Evolutionary conservation across 2,329 filamentous ascomycete genomes (phyloP), one percentile per base, ranked within the genome.

Genomic region (Ophiostoma perfectum): DNA sequence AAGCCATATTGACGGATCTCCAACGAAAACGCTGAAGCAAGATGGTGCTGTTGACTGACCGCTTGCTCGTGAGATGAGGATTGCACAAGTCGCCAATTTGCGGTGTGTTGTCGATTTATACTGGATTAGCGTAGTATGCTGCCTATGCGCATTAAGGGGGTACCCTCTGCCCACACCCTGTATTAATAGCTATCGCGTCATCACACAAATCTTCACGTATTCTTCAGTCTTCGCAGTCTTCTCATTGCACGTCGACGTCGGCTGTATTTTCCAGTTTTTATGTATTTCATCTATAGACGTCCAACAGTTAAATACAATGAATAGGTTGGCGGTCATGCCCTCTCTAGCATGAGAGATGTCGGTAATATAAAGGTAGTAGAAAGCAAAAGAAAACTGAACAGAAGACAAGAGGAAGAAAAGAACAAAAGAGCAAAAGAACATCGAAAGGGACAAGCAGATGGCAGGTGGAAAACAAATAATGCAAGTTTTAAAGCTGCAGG

Each of bases 401-500:
- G 11, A 58, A 63, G 49, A 45, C 27, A 27, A 36, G n/a, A 16
- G 16, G n/a, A 49, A 27, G 27, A 27, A 1, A 2, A 27, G 27
- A 67, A 18, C 16, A 42, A 8, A 64, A 9, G 38, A 66, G 63
- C 55, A 60, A 1, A n/a, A n/a, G 12, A 44, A 49, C n/a, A 47
- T 14, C 14, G 27, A 64, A 39, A 64, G 36, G 12, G 16, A 64
- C 5, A 11, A 64, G 9, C 39, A 69, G 68, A 67, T 55, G 5
- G 38, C 3, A 66, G 36, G 14, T 14, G 12, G 38, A 42, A 55
- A 39, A 11, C 39, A 7, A 64, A 66, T 16, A 36, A 45, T 55
- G 49, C 38, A 65, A 52, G 66, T 69, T 66, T 65, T 55, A 47
- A 70, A 41, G 63, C 66, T 27, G 68, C 64, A 38, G 16, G 27